These are phyloP conservation scores for Globomyces pollinis-pini DNA, from an alignment of 192 early-diverging fungal species.

Conservation along the genomic window DNA sequence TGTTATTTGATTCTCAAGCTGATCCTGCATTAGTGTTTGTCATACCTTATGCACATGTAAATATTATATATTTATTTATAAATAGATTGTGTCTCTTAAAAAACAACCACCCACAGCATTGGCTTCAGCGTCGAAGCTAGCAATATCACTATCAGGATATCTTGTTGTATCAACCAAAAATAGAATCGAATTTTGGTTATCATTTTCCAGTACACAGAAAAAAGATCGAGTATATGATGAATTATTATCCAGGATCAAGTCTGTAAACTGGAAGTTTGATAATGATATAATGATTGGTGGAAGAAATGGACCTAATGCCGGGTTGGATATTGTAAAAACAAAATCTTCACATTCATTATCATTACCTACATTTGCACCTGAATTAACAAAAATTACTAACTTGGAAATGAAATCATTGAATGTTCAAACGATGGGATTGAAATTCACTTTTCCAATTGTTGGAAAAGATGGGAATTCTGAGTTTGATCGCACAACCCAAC, in stretches of 20 bases:
- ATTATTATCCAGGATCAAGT: conserved; percentile 32
- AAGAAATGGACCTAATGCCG: conserved; percentile 19
- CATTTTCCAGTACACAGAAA: conserved; percentile 26
- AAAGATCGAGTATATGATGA: conserved; percentile 31
- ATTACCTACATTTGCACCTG: background rate
- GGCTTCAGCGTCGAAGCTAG: conserved; percentile 21
- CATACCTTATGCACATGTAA: conserved; percentile 40
- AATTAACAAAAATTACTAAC: background rate
- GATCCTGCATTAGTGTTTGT: conserved; percentile 25
- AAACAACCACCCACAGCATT: conserved; percentile 39
- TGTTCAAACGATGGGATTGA: conserved; percentile 30
- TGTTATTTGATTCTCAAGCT: conserved; percentile 32
- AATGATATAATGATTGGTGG: conserved; percentile 35
- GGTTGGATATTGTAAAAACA: background rate
- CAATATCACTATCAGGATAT: conserved; percentile 37
- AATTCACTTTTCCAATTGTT: conserved; percentile 20
- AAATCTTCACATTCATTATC: background rate
- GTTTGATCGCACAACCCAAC: background rate
- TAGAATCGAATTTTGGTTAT: conserved; percentile 33
- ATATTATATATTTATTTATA: too few relatives aligned
- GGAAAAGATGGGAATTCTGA: conserved; percentile 1
- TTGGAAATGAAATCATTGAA: background rate
- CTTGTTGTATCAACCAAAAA: conserved; percentile 37
- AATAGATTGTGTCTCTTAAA: conserved; percentile 41
- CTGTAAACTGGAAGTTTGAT: conserved; percentile 41